Evolutionary conservation across 2,329 filamentous ascomycete genomes (phyloP).

Genomic region (Ustulina deusta): DNA sequence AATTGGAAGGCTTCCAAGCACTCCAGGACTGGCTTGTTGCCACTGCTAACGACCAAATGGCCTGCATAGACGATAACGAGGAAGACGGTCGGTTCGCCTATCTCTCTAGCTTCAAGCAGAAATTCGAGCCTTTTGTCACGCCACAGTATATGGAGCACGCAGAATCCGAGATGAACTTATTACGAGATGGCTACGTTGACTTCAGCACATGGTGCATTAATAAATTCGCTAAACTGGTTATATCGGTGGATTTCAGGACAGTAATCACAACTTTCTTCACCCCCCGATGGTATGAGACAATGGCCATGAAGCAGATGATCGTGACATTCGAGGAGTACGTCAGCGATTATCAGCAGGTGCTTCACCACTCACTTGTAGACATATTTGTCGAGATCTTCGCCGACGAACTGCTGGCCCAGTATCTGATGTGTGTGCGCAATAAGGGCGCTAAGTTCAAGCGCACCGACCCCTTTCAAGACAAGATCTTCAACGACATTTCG

Average conservation of each 20-base stretch:
- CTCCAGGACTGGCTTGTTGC: conserved; percentile 97
- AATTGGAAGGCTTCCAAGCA: conserved; percentile 77
- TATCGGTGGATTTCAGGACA: conserved; percentile 86
- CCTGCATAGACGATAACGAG: conserved; percentile 93
- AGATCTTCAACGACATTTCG: conserved; percentile 92
- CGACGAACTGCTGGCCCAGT: conserved; percentile 88
- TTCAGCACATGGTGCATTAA: conserved; percentile 92
- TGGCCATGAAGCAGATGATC: conserved; percentile 91
- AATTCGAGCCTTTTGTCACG: conserved; percentile 84
- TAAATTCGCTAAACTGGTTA: conserved; percentile 87
- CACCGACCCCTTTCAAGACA: conserved; percentile 87
- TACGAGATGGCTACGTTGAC: conserved; percentile 94
- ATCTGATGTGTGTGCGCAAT: conserved; percentile 88
- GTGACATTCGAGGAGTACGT: conserved; percentile 97
- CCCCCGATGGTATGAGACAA: conserved; percentile 84
- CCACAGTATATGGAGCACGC: conserved; percentile 82
- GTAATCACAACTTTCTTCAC: conserved; percentile 94
- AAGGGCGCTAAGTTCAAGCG: conserved; percentile 89
- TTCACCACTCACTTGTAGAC: conserved; percentile 88
- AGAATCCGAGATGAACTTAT: conserved; percentile 75
- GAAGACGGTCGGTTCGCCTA: conserved; percentile 82
- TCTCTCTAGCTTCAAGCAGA: conserved; percentile 85
- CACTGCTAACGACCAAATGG: conserved; percentile 98
- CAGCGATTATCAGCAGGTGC: conserved; percentile 82
- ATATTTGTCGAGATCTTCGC: conserved; percentile 94